Evolutionary conservation across 2,329 filamentous ascomycete genomes (phyloP).

Genomic region (Aureobasidium vineae): DNA sequence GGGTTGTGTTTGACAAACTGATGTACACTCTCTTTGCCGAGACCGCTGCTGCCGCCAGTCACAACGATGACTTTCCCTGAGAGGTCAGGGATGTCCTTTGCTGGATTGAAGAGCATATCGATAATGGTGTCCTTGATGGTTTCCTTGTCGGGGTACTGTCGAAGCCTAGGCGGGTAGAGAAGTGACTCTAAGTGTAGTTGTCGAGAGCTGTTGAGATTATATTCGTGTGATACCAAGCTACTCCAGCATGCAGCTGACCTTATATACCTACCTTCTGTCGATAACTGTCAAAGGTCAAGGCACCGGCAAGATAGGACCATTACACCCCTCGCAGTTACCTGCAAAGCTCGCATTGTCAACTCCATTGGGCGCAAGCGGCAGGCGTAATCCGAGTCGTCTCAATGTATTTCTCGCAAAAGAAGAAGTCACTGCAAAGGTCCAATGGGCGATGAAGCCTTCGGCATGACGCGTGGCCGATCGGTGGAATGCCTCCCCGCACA

Average conservation of each 20-base stretch:
- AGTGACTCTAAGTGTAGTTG: no score
- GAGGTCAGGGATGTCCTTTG: slow-evolving; percentile 37
- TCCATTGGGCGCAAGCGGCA: not conserved
- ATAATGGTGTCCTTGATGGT: not conserved
- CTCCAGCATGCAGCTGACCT: not conserved
- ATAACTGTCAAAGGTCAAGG: no score
- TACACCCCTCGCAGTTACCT: not conserved
- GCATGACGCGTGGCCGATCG: not conserved
- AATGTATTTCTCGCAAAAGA: not conserved
- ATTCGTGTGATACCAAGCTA: not conserved
- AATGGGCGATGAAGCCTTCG: not conserved
- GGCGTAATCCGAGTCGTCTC: not conserved
- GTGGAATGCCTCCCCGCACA: not conserved
- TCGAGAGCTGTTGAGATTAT: no score
- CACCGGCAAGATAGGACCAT: not conserved
- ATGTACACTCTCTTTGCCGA: slow-evolving; percentile 43
- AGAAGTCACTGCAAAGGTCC: not conserved
- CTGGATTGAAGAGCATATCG: slow-evolving; percentile 32
- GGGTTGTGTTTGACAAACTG: slow-evolving; percentile 54
- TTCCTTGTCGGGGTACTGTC: no score
- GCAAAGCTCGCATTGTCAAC: not conserved
- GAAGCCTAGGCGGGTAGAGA: no score
- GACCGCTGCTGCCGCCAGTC: slow-evolving; percentile 34
- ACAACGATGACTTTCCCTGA: slow-evolving; percentile 36
- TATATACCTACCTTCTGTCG: not conserved